Base-by-base conservation (phyloP, 768 basidiomycete genomes). In the Cubamyces lactineus region DNA sequence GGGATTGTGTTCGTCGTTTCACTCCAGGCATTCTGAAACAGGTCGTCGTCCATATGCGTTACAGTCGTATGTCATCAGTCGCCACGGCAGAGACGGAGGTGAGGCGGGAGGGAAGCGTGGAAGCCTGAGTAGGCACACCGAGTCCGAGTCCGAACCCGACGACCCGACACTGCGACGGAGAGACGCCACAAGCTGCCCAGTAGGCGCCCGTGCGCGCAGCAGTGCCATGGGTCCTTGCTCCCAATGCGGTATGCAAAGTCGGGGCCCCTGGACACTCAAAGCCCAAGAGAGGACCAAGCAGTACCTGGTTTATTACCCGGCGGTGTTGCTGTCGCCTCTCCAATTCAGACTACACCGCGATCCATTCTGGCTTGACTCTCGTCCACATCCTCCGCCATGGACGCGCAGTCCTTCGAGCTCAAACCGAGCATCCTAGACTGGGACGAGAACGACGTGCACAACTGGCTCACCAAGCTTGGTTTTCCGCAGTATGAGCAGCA, bases 401-500 rank as follows among this genome's bases (percentile, higher is more conserved):
- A 76, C 63, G 49, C 68, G 42, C 65, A 71, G 58, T 68, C 67
- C 56, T 57, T 61, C 55, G 75, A 76, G 56, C 70, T 66, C 51
- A 67, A 48, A 50, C 46, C 67, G 5, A 63, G 43, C 54, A 79
- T 82, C 43, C 59, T 77, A 0, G 86, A 89, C 62, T 93, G 91
- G 91, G 84, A 85, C 71, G 89, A 91, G 74, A 72, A 79, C 53
- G 87, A 89, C 64, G 96, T 98, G 5, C 86, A 92, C 62, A 74
- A 75, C n/a, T 95, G 91, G 86, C 77, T 96, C 59, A 77, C 83
- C 21, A 79, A 78, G 34, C 80, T 96, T 45, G 96, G 95, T 3
- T 90, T 88, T 73, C 84, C 89, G 1, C 92, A 95, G 71, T 97
- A 97, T 73, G 89, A 94, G 73, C 76, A 76, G 42, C 86, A 91